These are phyloP conservation scores for Hirschioporus abietinus DNA, from an alignment of 768 basidiomycete genomes.

Conservation along the genomic window DNA sequence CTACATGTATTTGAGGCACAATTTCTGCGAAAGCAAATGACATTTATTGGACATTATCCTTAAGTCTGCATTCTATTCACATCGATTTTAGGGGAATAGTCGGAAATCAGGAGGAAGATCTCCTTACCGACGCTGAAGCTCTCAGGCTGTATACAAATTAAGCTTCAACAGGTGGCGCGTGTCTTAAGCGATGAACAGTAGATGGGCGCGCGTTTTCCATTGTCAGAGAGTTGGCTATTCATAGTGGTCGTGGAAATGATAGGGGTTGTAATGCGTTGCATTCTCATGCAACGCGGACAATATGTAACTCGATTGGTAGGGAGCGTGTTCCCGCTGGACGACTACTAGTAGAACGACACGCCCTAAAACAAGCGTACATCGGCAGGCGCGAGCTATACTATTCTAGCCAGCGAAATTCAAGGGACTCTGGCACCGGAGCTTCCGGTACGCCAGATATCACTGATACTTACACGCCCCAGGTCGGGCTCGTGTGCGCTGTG, in stretches of 20 bases:
- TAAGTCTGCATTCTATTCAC: neutral
- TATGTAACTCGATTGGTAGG: neutral
- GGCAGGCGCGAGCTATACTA: neutral
- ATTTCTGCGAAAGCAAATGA: too few species aligned
- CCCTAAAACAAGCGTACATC: neutral
- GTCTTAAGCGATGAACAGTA: neutral
- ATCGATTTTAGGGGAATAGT: neutral
- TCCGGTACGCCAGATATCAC: neutral
- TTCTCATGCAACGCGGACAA: neutral
- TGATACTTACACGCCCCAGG: neutral
- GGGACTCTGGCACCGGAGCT: neutral
- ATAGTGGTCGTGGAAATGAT: neutral
- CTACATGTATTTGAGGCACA: too few species aligned
- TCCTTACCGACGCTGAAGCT: neutral
- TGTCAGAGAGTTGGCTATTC: neutral
- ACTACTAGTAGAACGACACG: neutral
- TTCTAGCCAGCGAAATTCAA: neutral
- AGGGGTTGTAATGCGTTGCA: neutral
- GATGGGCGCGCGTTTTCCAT: neutral
- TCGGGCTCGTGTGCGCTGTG: neutral
- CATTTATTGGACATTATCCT: neutral
- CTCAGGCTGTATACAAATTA: neutral
- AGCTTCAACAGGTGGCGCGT: neutral
- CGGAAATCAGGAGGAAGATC: neutral
- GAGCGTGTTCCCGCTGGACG: neutral